A percentile compares a stretch with the other conserved stretches of the same genome.
These are phyloP conservation scores for Grifola frondosa DNA, from an alignment of 1,284 basidiomycete genomes.

Conservation along the genomic window DNA sequence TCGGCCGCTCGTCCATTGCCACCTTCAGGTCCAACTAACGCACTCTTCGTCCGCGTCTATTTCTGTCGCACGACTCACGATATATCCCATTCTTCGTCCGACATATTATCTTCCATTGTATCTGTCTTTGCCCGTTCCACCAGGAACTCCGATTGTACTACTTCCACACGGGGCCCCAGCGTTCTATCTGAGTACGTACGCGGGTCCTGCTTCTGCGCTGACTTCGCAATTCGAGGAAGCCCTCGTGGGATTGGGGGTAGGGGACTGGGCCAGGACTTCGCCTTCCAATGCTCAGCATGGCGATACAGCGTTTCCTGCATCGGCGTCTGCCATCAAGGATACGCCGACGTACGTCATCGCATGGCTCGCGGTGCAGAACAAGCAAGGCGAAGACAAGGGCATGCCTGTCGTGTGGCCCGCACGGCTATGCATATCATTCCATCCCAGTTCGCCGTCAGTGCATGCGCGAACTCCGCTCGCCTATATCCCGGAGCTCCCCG, in stretches of 20 bases:
- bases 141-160: conserved; percentile 64
- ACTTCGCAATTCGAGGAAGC: conserved; percentile 60
- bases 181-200: conserved; percentile 63
- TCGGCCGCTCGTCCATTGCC: conserved; percentile 57
- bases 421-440: conserved; percentile 54
- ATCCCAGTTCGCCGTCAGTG: conserved; percentile 37
- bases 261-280: conserved; percentile 42
- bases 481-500: conserved; percentile 61
- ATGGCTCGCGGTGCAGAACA: conserved; percentile 73
- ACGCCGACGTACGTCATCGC: conserved; percentile 58
- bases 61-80: conserved; percentile 44
- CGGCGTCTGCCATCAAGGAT: not conserved
- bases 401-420: conserved; percentile 70
- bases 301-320: not conserved
- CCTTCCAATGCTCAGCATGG: conserved; percentile 6
- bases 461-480: conserved; percentile 46
- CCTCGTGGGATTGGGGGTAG: conserved; percentile 57
- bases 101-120: conserved; percentile 52
- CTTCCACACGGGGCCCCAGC: conserved; percentile 72
- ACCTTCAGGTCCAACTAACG: conserved; percentile 56
- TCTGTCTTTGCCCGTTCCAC: conserved; percentile 40
- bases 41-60: conserved; percentile 6
- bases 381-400: conserved; percentile 75
- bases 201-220: conserved; percentile 62
- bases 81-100: conserved; percentile 57